Percentiles rank a stretch among this genome's conserved stretches.
Evolutionary conservation across 192 early-diverging fungal genomes (phyloP).

Genomic region (Kickxella alabastrina): DNA sequence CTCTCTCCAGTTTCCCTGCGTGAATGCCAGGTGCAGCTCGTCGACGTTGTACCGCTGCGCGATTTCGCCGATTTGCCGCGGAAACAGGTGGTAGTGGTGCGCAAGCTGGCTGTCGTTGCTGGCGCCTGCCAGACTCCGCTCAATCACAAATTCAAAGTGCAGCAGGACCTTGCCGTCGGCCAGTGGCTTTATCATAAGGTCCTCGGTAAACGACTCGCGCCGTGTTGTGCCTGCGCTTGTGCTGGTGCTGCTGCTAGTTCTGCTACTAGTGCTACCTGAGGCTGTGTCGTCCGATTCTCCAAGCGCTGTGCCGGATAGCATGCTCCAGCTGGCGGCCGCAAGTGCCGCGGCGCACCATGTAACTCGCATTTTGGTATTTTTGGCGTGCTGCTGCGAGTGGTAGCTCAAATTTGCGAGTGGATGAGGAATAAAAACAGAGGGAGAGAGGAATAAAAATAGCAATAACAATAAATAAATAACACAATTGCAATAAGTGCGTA

Average conservation of each 20-base stretch:
- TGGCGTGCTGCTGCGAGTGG: not conserved
- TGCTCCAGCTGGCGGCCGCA: no score
- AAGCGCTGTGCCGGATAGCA: no score
- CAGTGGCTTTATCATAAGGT: conserved; percentile 66
- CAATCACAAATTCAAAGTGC: conserved; percentile 72
- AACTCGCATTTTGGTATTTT: not conserved
- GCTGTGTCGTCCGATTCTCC: no score
- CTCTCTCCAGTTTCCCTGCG: conserved; percentile 85
- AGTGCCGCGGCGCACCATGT: not conserved
- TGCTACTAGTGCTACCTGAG: no score
- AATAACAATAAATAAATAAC: no score
- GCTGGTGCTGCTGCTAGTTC: not conserved
- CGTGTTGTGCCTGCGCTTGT: not conserved
- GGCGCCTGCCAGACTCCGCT: conserved; percentile 18
- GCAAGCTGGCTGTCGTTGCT: conserved; percentile 29
- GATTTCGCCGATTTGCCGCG: conserved; percentile 81
- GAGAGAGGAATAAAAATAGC: no score
- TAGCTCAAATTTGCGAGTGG: not conserved
- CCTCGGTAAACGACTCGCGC: conserved; percentile 60
- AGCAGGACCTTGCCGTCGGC: conserved; percentile 76
- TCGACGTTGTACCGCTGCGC: conserved; percentile 68
- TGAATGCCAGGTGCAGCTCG: conserved; percentile 83
- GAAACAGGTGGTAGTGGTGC: conserved; percentile 77
- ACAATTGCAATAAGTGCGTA: no score
- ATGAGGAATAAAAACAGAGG: no score